These are phyloP conservation scores for Choiromyces venosus DNA, from an alignment of 495 filamentous ascomycete genomes.

Conservation along the genomic window DNA sequence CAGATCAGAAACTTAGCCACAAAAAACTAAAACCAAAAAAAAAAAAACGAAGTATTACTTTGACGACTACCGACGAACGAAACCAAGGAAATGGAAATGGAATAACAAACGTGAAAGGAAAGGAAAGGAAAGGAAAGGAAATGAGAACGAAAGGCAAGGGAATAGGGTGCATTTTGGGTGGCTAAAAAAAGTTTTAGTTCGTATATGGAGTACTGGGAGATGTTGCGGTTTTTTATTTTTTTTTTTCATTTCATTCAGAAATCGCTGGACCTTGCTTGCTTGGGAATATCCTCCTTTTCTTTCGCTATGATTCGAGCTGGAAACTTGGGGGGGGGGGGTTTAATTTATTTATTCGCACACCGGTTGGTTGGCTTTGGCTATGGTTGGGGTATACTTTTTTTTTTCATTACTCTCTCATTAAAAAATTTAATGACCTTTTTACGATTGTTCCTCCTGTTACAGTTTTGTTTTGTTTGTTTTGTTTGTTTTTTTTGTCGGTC, in stretches of 20 bases:
- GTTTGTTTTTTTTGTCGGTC: slow-evolving; percentile 7
- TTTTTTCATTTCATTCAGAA: slow-evolving; percentile 31
- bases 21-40: too few species aligned
- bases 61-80: background rate
- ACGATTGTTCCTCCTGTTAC: slow-evolving; percentile 20
- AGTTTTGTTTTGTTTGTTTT: slow-evolving; percentile 16
- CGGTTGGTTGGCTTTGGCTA: background rate
- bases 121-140: background rate
- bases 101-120: background rate
- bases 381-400: background rate
- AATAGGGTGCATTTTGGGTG: slow-evolving; percentile 27
- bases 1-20: background rate
- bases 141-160: background rate
- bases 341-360: too few species aligned
- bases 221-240: slow-evolving; percentile 38
- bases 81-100: slow-evolving; percentile 7
- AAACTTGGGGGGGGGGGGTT: too few species aligned
- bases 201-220: slow-evolving; percentile 37
- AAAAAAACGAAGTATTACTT: background rate
- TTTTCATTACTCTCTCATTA: background rate
- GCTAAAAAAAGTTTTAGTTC: slow-evolving; percentile 31
- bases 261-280: slow-evolving; percentile 33
- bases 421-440: slow-evolving; percentile 36
- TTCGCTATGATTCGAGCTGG: background rate
- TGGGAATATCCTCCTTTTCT: background rate